Base-by-base conservation (phyloP, 2,329 filamentous ascomycete genomes). In the Colletotrichum sp. region DNA sequence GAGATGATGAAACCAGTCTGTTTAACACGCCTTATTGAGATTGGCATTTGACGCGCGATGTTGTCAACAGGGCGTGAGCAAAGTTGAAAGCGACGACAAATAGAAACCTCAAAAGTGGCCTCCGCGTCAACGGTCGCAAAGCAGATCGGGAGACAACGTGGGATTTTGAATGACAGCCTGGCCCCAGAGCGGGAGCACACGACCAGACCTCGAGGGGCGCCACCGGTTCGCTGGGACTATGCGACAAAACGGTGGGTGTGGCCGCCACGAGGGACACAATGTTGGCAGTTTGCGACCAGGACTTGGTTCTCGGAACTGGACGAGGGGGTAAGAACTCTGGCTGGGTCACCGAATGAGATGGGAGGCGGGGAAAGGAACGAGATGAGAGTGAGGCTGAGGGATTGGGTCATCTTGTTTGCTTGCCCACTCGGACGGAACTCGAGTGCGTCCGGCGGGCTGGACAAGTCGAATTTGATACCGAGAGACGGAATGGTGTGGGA, bases 31-130 rank as follows among this genome's bases (percentile, higher is more conserved):
- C 58, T 61, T 74, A 73, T 61, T 70, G 24, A 55, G 26, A 56
- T 36, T 64, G 73, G 26, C 56, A 62, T 76, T 62, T 32, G 56
- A 56, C 24, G 56, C 21, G 55, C 55, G 38, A 18, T 48, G 61
- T 24, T 28, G 56, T 73, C 52, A 55, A 62, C 34, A n/a, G 68
- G 30, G 55, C 30, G 67, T 24, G 62, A 61, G 71, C 32, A 56
- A 26, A 28, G 65, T 34, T 52, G 70, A 36, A 36, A 28, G 16
- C 58, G 65, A 70, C 60, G 70, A 62, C 70, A 70, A 66, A 74
- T 69, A 36, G 56, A 32, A 68, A 73, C 38, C 32, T 43, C 56
- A 64, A 73, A 73, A 69, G 62, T 68, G 64, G 70, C 43, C 70
- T 73, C 21, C 55, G 58, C 21, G 43, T 68, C 24, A 52, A 61